Evolutionary conservation across 192 early-diverging fungal genomes (phyloP).

Genomic region (Backusella liffmaniae): DNA sequence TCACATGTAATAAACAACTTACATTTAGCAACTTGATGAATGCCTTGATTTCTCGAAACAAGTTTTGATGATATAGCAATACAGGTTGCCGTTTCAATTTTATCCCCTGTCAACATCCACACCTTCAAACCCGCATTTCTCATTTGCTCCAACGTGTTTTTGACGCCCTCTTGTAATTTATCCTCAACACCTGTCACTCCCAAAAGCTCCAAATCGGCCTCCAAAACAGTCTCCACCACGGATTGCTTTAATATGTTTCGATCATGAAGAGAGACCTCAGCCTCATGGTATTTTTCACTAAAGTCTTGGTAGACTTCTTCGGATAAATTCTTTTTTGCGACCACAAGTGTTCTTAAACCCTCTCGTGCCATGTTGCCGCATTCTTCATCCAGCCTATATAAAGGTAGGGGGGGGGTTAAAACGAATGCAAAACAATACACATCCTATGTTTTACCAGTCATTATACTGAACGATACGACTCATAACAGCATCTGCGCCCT

Average conservation of each 20-base stretch:
- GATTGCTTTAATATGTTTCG: constrained; percentile 69
- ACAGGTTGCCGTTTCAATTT: constrained; percentile 96
- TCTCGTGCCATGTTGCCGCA: constrained; percentile 97
- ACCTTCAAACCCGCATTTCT: constrained; percentile 92
- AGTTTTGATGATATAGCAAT: constrained; percentile 93
- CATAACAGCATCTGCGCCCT: constrained; percentile 95
- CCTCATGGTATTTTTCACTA: constrained; percentile 61
- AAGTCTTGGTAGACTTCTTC: constrained; percentile 73
- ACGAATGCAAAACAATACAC: too few species aligned
- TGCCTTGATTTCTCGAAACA: constrained; percentile 84
- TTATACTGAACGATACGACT: constrained; percentile 84
- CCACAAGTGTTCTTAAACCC: constrained; percentile 92
- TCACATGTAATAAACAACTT: constrained; percentile 16
- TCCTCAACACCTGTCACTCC: constrained; percentile 97
- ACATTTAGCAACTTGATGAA: constrained; percentile 78
- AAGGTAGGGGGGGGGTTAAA: too few species aligned
- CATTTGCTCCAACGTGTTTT: constrained; percentile 83
- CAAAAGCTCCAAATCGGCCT: constrained; percentile 85
- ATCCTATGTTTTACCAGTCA: constrained; percentile 63
- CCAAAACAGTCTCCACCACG: constrained; percentile 68
- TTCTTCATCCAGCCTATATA: constrained; percentile 80
- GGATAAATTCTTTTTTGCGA: constrained; percentile 83
- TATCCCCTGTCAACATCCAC: constrained; percentile 98
- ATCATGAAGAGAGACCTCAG: constrained; percentile 69
- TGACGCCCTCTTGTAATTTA: constrained; percentile 92